Percentiles rank a stretch among this genome's conserved stretches.
Conservation (phyloP, 768 basidiomycete species). For the Termitomyces heimii region DNA sequence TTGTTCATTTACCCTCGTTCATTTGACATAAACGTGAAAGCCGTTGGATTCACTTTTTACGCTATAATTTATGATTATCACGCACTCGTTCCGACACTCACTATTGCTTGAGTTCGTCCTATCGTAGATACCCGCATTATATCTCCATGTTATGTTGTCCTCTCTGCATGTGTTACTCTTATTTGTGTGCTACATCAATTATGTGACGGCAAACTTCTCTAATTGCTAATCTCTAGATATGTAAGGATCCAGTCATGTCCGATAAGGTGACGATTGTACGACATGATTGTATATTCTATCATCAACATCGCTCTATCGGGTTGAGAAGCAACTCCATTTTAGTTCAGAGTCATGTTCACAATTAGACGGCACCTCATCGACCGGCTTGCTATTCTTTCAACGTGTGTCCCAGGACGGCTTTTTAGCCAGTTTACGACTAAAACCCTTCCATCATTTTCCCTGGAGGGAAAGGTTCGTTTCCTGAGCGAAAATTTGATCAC, state of each 20-base stretch:
- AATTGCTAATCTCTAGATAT: not conserved
- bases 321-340: not conserved
- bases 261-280: not conserved
- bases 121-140: conserved; percentile 41
- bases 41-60: conserved; percentile 14
- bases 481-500: not conserved
- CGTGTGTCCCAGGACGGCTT: not conserved
- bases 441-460: conserved; percentile 71
- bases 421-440: conserved; percentile 23
- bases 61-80: conserved; percentile 21
- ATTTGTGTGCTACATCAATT: conserved; percentile 18
- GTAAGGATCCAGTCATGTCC: not conserved
- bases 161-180: conserved; percentile 19
- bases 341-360: not conserved
- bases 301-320: not conserved
- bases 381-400: not conserved
- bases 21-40: conserved; percentile 7
- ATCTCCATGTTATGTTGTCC: conserved; percentile 24
- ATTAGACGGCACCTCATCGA: not conserved
- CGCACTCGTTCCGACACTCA: conserved; percentile 20
- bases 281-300: not conserved
- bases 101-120: conserved; percentile 21
- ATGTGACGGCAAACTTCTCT: conserved; percentile 11
- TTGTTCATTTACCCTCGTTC: conserved; percentile 12
- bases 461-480: conserved; percentile 62